Percentiles rank a stretch among this genome's conserved stretches.
These are phyloP conservation scores for Penicillium brevicompactum DNA, from an alignment of 2,329 filamentous ascomycete species.

Conservation along the genomic window DNA sequence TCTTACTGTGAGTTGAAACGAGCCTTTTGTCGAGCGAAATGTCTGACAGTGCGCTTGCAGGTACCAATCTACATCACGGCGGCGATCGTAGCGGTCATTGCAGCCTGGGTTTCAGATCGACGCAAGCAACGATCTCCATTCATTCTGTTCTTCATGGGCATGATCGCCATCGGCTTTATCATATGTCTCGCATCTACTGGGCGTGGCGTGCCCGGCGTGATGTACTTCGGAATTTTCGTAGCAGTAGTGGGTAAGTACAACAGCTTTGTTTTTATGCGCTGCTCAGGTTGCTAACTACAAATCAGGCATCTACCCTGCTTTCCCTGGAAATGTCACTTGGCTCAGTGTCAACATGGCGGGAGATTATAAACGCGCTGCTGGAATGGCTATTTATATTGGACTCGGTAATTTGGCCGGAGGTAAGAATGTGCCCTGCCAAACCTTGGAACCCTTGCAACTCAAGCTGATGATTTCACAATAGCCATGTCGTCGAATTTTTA, in stretches of 20 bases:
- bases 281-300: not conserved
- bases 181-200: slow-evolving; percentile 47
- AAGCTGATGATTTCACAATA: slow-evolving; percentile 15
- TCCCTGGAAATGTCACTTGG: slow-evolving; percentile 55
- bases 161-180: slow-evolving; percentile 61
- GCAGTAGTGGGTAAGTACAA: slow-evolving; percentile 45
- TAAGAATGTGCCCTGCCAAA: slow-evolving; percentile 12
- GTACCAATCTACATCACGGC: slow-evolving; percentile 46
- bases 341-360: slow-evolving; percentile 62
- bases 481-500: slow-evolving; percentile 76
- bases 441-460: not conserved
- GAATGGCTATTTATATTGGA: slow-evolving; percentile 67
- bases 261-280: no score
- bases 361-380: slow-evolving; percentile 58
- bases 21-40: no score
- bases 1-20: slow-evolving; percentile 32
- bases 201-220: slow-evolving; percentile 42
- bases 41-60: slow-evolving; percentile 3
- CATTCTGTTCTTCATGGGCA: slow-evolving; percentile 55
- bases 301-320: slow-evolving; percentile 48
- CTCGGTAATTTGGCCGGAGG: slow-evolving; percentile 56
- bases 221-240: slow-evolving; percentile 53
- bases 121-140: slow-evolving; percentile 58
- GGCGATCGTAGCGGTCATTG: slow-evolving; percentile 39
- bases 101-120: slow-evolving; percentile 61